Percentiles rank a stretch among this genome's conserved stretches.
phyloP scores from a whole-genome alignment of 1,139 yeast species.

The Yamadazyma diddensiae region DNA sequence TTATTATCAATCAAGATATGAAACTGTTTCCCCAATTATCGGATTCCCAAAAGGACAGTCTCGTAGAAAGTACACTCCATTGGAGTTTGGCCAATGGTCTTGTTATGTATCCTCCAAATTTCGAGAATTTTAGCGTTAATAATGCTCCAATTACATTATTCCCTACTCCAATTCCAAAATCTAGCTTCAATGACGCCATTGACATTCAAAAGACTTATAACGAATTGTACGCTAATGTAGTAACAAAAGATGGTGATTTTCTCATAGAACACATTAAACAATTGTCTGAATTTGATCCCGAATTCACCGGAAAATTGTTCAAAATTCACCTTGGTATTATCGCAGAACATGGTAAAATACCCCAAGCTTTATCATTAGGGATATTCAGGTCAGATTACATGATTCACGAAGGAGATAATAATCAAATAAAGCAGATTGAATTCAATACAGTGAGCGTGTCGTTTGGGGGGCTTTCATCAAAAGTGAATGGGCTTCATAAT shows the following conservation, averaged over 20 bases:
- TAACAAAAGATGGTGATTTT: conserved; percentile 56
- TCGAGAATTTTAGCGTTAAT: conserved; percentile 43
- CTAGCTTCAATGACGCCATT: conserved; percentile 63
- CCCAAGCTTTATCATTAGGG: conserved; percentile 75
- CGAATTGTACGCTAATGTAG: conserved; percentile 67
- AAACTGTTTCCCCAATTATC: conserved; percentile 32
- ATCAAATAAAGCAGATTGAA: conserved; percentile 81
- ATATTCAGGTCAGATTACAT: conserved; percentile 89
- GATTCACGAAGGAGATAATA: conserved; percentile 49
- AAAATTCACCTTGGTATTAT: conserved; percentile 51
- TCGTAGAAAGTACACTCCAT: conserved; percentile 52
- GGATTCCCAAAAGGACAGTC: conserved; percentile 21
- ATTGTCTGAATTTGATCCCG: conserved; percentile 60
- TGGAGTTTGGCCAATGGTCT: conserved; percentile 82
- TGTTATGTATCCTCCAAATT: conserved; percentile 69
- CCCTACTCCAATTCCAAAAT: conserved; percentile 83
- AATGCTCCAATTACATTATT: conserved; percentile 85
- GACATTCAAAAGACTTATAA: conserved; percentile 70
- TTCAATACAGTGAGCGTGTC: conserved; percentile 95
- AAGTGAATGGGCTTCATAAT: conserved; percentile 73
- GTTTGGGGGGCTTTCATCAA: conserved; percentile 85
- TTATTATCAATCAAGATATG: conserved; percentile 10
- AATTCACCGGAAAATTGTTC: conserved; percentile 79
- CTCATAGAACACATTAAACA: conserved; percentile 52
- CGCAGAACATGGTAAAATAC: conserved; percentile 32